A percentile compares a stretch with the other conserved stretches of the same genome.
These are phyloP conservation scores for Aspergillus latus DNA, from an alignment of 2,329 filamentous ascomycete species.

Conservation along the genomic window DNA sequence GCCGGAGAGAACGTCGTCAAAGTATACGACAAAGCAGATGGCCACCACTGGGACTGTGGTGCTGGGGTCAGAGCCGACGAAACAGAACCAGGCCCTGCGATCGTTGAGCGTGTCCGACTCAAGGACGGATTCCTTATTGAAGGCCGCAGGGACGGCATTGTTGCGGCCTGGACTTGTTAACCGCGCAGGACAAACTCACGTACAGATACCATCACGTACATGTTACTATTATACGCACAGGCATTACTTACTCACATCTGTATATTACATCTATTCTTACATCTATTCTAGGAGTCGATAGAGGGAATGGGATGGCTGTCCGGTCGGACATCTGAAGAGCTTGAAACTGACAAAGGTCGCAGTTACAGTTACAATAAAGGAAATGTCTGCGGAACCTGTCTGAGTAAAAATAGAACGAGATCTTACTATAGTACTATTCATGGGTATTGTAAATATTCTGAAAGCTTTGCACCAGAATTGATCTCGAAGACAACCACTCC, in stretches of 20 bases:
- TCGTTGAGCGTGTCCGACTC: slow-evolving; percentile 83
- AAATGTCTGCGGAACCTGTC: not conserved
- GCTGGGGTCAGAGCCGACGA: slow-evolving; percentile 69
- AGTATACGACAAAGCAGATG: slow-evolving; percentile 96
- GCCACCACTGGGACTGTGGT: slow-evolving; percentile 94
- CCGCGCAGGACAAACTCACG: not conserved
- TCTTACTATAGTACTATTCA: not conserved
- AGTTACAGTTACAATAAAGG: not conserved
- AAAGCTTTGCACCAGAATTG: too few relatives aligned
- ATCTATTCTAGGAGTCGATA: slow-evolving; percentile 11
- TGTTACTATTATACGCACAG: slow-evolving; percentile 13
- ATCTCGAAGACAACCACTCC: too few relatives aligned
- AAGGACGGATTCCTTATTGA: slow-evolving; percentile 94
- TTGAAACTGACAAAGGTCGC: not conserved
- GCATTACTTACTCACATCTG: slow-evolving; percentile 14
- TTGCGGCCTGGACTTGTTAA: slow-evolving; percentile 86
- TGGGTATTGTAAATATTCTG: too few relatives aligned
- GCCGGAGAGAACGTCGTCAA: slow-evolving; percentile 93
- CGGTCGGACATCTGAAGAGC: not conserved
- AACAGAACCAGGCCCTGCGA: slow-evolving; percentile 63
- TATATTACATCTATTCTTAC: slow-evolving; percentile 15
- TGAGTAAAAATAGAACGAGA: slow-evolving; percentile 12
- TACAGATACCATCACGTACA: slow-evolving; percentile 4
- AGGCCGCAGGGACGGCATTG: slow-evolving; percentile 79
- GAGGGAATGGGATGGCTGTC: slow-evolving; percentile 9